These are phyloP conservation scores for Phytophthora niederhauseri DNA, from an alignment of 352 stramenopile species.

Conservation along the genomic window DNA sequence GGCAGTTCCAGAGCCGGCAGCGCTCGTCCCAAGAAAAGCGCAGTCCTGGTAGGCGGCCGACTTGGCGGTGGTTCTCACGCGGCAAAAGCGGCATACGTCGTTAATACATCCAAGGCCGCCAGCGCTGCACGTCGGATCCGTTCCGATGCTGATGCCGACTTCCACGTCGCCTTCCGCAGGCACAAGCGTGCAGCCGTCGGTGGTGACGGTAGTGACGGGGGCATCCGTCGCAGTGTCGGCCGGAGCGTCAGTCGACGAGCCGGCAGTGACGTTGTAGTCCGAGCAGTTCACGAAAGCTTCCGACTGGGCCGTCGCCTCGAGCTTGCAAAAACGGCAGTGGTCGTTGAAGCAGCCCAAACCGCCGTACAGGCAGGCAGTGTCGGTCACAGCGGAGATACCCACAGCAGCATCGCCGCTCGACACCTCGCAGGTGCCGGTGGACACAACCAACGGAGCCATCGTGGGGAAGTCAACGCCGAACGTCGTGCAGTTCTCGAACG, in stretches of 20 bases:
- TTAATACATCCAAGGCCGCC: constrained; percentile 38
- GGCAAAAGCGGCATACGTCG: constrained; percentile 36
- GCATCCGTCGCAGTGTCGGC: constrained; percentile 16
- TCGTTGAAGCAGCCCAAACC: constrained; percentile 45
- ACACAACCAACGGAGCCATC: not conserved
- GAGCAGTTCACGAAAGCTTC: constrained; percentile 33
- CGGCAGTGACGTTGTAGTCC: constrained; percentile 10
- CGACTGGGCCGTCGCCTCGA: constrained; percentile 35
- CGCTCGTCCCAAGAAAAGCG: constrained; percentile 15
- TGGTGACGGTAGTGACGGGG: not conserved
- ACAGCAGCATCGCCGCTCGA: constrained; percentile 35
- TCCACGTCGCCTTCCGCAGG: constrained; percentile 29
- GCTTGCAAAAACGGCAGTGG: constrained; percentile 53
- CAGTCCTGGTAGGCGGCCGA: constrained; percentile 24
- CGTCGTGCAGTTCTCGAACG: constrained; percentile 36
- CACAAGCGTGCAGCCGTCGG: constrained; percentile 21
- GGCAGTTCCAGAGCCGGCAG: constrained; percentile 1
- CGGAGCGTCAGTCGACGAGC: constrained; percentile 13
- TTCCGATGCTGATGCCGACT: constrained; percentile 34
- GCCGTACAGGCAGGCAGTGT: constrained; percentile 31
- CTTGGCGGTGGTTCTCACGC: constrained; percentile 26
- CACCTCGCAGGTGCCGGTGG: constrained; percentile 21
- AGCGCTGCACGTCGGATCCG: constrained; percentile 29
- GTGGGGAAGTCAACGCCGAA: constrained; percentile 18
- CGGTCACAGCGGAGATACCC: constrained; percentile 39